phyloP scores from a whole-genome alignment of 2,329 filamentous ascomycete species.

The Nectriaceae sp. region DNA sequence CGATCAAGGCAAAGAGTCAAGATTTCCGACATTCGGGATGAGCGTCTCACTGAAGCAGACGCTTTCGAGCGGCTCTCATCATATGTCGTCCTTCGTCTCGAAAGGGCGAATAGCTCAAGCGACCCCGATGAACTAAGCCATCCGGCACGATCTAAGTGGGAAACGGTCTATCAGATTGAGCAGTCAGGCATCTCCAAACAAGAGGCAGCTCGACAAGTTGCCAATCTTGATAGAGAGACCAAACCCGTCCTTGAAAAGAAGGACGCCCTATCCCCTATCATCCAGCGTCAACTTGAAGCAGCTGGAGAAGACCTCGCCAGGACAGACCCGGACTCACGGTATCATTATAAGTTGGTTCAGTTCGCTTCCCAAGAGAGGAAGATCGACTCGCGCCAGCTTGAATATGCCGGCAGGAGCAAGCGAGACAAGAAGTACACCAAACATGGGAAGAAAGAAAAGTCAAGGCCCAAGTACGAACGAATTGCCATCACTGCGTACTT shows the following conservation, averaged over 20 bases:
- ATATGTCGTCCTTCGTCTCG: constrained; percentile 44
- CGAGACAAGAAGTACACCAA: constrained; percentile 19
- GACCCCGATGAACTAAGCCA: constrained; percentile 40
- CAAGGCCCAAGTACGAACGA: constrained; percentile 37
- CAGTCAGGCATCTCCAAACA: constrained; percentile 40
- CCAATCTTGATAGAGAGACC: constrained; percentile 37
- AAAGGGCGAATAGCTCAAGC: constrained; percentile 37
- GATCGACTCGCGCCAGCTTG: constrained; percentile 18
- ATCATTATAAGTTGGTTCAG: constrained; percentile 45
- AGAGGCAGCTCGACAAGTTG: constrained; percentile 40
- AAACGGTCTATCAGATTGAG: constrained; percentile 34
- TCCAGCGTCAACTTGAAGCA: constrained; percentile 46
- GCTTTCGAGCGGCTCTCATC: constrained; percentile 42
- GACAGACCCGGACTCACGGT: constrained; percentile 40
- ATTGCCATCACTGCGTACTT: constrained; percentile 49
- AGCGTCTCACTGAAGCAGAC: constrained; percentile 39
- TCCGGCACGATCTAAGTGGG: constrained; percentile 41
- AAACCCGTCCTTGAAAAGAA: constrained; percentile 40
- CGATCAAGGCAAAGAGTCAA: constrained; percentile 17
- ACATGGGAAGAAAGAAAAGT: constrained; percentile 23
- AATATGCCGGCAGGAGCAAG: constrained; percentile 14
- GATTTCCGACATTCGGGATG: constrained; percentile 39
- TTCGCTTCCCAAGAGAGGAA: constrained; percentile 42
- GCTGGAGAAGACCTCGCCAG: constrained; percentile 36
- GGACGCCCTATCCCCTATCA: constrained; percentile 32